Conservation (phyloP, 2,329 filamentous ascomycete genomes). For the Colletotrichum kahawae region DNA sequence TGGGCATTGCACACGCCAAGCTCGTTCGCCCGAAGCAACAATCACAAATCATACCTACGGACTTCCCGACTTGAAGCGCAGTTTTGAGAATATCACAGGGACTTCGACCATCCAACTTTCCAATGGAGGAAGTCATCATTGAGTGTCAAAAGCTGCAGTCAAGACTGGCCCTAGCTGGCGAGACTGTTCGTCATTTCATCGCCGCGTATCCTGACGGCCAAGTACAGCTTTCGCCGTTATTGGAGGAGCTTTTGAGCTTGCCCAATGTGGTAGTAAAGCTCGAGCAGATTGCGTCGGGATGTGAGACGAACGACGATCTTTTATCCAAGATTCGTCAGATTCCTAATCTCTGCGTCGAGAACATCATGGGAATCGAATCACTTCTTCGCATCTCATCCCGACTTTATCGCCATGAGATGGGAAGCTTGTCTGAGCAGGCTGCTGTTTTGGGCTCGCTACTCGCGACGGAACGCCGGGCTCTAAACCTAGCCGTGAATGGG, state of each 20-base stretch:
- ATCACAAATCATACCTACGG: neutral
- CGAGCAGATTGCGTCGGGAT: neutral
- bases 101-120: neutral
- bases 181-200: neutral
- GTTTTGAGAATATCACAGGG: neutral
- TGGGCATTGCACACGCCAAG: neutral
- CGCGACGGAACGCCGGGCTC: neutral
- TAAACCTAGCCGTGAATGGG: neutral
- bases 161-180: neutral
- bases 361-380: neutral
- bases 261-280: neutral
- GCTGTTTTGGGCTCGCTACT: neutral
- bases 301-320: neutral
- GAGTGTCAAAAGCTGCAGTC: slow-evolving; percentile 2
- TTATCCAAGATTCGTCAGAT: neutral
- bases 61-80: neutral
- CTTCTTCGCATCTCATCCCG: neutral
- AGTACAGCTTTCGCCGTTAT: neutral
- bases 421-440: neutral
- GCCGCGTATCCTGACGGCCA: neutral
- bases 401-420: neutral
- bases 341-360: neutral
- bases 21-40: neutral
- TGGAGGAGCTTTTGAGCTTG: neutral
- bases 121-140: neutral